These are phyloP conservation scores for Neonothopanus nambi DNA, from an alignment of 1,284 basidiomycete species.

Conservation along the genomic window DNA sequence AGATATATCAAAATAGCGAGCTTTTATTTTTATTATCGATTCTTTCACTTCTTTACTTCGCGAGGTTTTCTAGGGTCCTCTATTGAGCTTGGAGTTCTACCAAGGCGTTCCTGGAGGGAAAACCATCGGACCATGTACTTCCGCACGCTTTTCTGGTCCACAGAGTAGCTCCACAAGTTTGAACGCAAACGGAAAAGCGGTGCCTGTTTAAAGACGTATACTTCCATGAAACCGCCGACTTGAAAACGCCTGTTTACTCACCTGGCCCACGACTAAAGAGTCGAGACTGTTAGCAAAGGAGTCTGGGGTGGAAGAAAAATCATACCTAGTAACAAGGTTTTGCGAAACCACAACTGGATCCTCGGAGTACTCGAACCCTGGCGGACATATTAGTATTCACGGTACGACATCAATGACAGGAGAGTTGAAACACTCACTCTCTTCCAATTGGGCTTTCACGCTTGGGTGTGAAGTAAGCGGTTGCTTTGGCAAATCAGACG, in stretches of 20 bases:
- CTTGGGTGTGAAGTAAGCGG: conserved; percentile 81
- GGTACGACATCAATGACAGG: background rate
- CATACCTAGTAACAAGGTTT: conserved; percentile 75
- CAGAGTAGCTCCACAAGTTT: conserved; percentile 69
- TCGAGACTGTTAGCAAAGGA: background rate
- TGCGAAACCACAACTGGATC: conserved; percentile 76
- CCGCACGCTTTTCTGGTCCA: conserved; percentile 64
- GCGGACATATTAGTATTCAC: too few species aligned
- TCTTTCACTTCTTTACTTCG: too few species aligned
- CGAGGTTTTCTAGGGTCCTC: too few species aligned
- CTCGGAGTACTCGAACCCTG: conserved; percentile 79
- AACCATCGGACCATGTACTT: conserved; percentile 76
- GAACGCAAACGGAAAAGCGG: conserved; percentile 76
- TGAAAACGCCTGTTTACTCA: conserved; percentile 26
- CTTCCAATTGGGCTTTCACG: conserved; percentile 62
- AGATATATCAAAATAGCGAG: too few species aligned
- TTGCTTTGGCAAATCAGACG: conserved; percentile 62
- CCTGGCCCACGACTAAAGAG: conserved; percentile 73
- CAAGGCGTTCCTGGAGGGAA: conserved; percentile 63
- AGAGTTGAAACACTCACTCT: conserved; percentile 40
- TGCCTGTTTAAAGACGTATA: conserved; percentile 54
- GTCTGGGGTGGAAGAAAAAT: background rate
- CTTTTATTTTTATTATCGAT: too few species aligned
- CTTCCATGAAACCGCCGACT: background rate
- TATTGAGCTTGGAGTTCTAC: too few species aligned